Evolutionary conservation across 768 basidiomycete genomes (phyloP), one percentile per base, ranked within the genome.

Genomic region (Myochromella boudieri): DNA sequence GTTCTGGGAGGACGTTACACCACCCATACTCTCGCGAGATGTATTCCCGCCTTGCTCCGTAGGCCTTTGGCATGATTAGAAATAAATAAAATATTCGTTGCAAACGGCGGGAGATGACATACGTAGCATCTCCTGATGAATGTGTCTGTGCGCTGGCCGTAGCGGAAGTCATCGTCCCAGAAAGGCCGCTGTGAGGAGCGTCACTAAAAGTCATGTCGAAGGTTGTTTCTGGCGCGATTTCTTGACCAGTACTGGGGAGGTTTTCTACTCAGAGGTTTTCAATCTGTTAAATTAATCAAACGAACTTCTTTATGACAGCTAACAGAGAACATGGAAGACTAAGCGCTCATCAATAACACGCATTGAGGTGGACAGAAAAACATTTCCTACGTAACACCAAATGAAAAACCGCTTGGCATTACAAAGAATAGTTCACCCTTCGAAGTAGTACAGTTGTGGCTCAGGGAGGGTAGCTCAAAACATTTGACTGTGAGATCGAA

Each of bases 401-500:
- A 39, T 27, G 37, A 21, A 10, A 38, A 21, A 12, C 42, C 37
- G 1, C 22, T 21, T 4, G 41, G 46, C 8, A 52, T 20, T 15
- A 11, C 18, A 12, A 51, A 11, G 15, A 24, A 37, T 15, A 34
- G n/a, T 25, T 31, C 4, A 11, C 38, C 36, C 5, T 37, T 33
- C 4, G 29, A 4, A 4, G 42, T 52, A 18, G 41, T 47, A 8
- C 18, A 14, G 34, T 52, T 39, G 15, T 44, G 11, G 6, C 38
- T 17, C 15, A 44, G 32, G 10, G 33, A 37, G 6, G 39, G 1
- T n/a, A 32, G 34, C 5, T 17, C 38, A 12, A n/a, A 28, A 22
- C 49, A 50, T 26, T 39, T 21, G 5, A 22, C 44, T n/a, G 14
- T n/a, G 1, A 51, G 29, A 22, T 10, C 20, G 15, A 48, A 52